These are phyloP conservation scores for Aspergillus coremiiformis DNA, from an alignment of 495 filamentous ascomycete genomes.

Conservation along the genomic window DNA sequence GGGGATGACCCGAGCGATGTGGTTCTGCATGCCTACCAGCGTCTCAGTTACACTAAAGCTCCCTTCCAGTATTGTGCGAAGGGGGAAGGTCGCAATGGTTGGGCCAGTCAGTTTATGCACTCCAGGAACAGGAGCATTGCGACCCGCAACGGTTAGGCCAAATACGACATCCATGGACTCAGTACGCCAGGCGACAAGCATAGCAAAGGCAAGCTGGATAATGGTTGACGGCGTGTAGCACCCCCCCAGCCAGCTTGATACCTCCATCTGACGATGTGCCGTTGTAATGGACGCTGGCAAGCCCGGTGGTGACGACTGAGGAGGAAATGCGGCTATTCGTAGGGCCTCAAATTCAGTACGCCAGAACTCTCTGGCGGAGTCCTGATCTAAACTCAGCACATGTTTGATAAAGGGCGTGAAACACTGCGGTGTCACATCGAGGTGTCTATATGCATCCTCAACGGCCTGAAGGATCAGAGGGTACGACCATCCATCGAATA, in stretches of 20 bases:
- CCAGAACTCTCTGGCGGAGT: background rate
- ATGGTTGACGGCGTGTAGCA: conserved; percentile 10
- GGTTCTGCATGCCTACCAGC: background rate
- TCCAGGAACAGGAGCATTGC: conserved; percentile 29
- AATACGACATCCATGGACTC: conserved; percentile 34
- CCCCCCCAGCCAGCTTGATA: background rate
- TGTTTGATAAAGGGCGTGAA: background rate
- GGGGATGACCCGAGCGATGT: background rate
- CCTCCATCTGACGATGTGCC: background rate
- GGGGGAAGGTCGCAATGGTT: background rate
- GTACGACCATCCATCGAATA: conserved; percentile 54
- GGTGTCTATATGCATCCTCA: conserved; percentile 45
- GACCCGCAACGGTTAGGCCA: conserved; percentile 25
- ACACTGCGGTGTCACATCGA: background rate
- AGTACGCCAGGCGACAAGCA: conserved; percentile 33
- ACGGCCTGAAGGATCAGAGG: conserved; percentile 39
- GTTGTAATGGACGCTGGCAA: background rate
- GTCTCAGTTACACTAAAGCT: conserved; percentile 6
- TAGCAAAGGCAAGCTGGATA: conserved; percentile 35
- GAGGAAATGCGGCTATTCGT: background rate
- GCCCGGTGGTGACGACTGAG: background rate
- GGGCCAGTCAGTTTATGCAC: conserved; percentile 32
- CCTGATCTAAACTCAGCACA: background rate
- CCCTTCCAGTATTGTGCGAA: background rate
- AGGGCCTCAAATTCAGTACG: background rate